These are phyloP conservation scores for Verticillium dahliae DNA, from an alignment of 2,329 filamentous ascomycete genomes.

Conservation along the genomic window DNA sequence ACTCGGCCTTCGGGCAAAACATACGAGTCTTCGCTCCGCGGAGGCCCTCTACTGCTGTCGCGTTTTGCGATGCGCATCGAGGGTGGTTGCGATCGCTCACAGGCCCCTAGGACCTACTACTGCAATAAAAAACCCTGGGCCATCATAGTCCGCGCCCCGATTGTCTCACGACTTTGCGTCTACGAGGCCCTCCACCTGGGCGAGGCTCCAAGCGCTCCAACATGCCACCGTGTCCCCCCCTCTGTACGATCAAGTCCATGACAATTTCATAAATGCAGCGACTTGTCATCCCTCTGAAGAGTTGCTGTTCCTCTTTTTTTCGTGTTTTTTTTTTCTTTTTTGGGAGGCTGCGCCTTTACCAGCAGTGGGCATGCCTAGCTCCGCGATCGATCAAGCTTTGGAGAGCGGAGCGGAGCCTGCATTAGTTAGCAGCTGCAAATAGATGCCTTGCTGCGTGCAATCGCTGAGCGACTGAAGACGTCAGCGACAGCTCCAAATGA, in stretches of 20 bases:
- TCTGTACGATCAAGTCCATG: too few relatives aligned
- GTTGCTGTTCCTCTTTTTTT: too few relatives aligned
- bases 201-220: constrained; percentile 46
- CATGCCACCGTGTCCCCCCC: constrained; percentile 20
- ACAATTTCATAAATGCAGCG: too few relatives aligned
- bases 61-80: constrained; percentile 12
- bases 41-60: constrained; percentile 10
- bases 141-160: constrained; percentile 48
- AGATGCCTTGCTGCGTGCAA: neutral
- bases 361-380: neutral
- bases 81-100: constrained; percentile 9
- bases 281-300: too few relatives aligned
- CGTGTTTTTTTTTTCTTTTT: too few relatives aligned
- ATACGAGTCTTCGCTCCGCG: constrained; percentile 8
- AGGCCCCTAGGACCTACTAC: constrained; percentile 12
- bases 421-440: neutral
- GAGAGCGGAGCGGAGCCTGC: neutral
- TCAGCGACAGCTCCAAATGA: neutral
- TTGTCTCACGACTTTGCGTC: constrained; percentile 13
- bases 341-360: neutral
- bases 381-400: neutral
- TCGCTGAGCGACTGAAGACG: neutral
- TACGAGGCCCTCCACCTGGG: constrained; percentile 29
- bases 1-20: neutral
- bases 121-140: constrained; percentile 39